Conservation (phyloP, 805 yeast species). For the Candida orba region DNA sequence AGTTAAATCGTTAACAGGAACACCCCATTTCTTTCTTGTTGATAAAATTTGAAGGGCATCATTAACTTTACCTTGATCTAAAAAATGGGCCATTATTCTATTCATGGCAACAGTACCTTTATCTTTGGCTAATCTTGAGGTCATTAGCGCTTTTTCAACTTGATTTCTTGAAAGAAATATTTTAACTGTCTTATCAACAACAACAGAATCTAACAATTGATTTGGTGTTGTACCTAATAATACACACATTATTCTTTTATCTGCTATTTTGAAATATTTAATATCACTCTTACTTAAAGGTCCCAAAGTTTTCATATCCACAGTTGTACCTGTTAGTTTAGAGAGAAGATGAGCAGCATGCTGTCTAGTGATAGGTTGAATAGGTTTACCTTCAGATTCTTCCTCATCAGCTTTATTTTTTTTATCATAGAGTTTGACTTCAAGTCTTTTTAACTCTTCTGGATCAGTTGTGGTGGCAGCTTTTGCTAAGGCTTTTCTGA, state of each 20-base stretch:
- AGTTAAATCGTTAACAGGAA: slow-evolving; percentile 43
- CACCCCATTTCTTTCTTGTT: slow-evolving; percentile 56
- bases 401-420: neutral
- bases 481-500: slow-evolving; percentile 4
- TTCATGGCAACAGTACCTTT: slow-evolving; percentile 60
- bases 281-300: slow-evolving; percentile 30
- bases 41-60: slow-evolving; percentile 44
- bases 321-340: slow-evolving; percentile 15
- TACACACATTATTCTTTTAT: slow-evolving; percentile 41
- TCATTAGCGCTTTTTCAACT: slow-evolving; percentile 43
- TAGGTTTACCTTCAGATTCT: neutral
- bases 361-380: slow-evolving; percentile 15
- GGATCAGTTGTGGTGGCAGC: slow-evolving; percentile 4
- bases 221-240: slow-evolving; percentile 53
- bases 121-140: slow-evolving; percentile 39
- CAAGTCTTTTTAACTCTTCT: slow-evolving; percentile 4
- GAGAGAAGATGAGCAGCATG: slow-evolving; percentile 20
- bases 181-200: slow-evolving; percentile 46
- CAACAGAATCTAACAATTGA: slow-evolving; percentile 50
- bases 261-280: slow-evolving; percentile 26
- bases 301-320: slow-evolving; percentile 25
- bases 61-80: slow-evolving; percentile 34
- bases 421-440: slow-evolving; percentile 1
- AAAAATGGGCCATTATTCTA: slow-evolving; percentile 44
- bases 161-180: slow-evolving; percentile 46